Base-by-base conservation (phyloP, 495 filamentous ascomycete species). In the Parachaetomium inaequale region DNA sequence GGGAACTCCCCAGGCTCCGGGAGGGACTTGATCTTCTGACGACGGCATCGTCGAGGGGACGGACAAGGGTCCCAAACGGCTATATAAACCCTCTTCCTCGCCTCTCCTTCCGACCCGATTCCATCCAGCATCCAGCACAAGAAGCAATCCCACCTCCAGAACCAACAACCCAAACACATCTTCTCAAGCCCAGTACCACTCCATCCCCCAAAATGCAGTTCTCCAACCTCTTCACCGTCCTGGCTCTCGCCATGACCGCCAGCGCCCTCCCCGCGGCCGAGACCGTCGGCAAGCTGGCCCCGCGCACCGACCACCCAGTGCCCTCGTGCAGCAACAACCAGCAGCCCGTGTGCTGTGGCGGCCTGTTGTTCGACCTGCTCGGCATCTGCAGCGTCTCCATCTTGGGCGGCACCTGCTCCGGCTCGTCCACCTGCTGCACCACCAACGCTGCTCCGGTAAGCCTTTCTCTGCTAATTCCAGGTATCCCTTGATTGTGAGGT, bases 321-420 rank as follows among this genome's bases (percentile, higher is more conserved):
- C 4, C 34, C 8, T 36, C 34, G 8, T 43, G 28, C 54, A 42
- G 23, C 59, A 31, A 25, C 45, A 50, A 63, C 59, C 25, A 53
- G 32, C 31, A 63, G 54, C 17, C 57, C 25, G 38, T 62, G 38
- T 67, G 65, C 54, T 67, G 66, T 63, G 21, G 58, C 19, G 19
- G 15, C 47, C 26, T 65, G 23, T 34, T 61, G 4, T 7, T 7
- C 46, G n/a, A 2, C 58, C 1, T 47, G n/a, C n/a, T n/a, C n/a
- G n/a, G n/a, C 21, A 38, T 63, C 36, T 61, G 62, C 46, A 1
- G 12, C 51, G 49, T 68, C 36, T 25, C n/a, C 32, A 11, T 36
- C 42, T 0, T 65, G 42, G 47, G 53, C 29, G 42, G 49, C 28
- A 32, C 21, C 14, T 68, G 66, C 63, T 2, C 1, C 10, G 47